Evolutionary conservation across 2,329 filamentous ascomycete species (phyloP), one percentile per base, ranked within the genome.

Genomic region (Raffaelea arxii): DNA sequence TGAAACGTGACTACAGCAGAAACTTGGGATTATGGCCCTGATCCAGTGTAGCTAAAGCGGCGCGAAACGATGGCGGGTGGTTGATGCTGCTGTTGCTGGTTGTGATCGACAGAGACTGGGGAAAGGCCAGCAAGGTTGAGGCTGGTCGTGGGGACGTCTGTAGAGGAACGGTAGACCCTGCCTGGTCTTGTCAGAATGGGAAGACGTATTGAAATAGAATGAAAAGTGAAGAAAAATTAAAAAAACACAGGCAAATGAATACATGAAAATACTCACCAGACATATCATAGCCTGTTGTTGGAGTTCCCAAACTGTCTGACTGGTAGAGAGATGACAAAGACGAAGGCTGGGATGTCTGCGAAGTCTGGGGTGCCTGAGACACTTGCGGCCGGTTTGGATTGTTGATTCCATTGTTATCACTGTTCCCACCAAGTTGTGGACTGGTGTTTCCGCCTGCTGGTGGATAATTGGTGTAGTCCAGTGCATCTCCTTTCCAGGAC

Each of bases 401-500:
- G 27, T 30, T 74, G 71, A 24, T 44, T 37, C 30, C 42, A 18
- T 41, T 48, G 43, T 24, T 39, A n/a, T n/a, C n/a, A 36, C 44
- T 16, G 11, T 22, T 10, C 21, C 36, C 27, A 19, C 39, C 32
- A 25, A 24, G 38, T 25, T 46, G 43, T 67, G 67, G 30, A 72
- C 72, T 46, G 30, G 12, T 11, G 14, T 16, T 41, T 32, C 43
- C 74, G 64, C 36, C 27, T 30, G 19, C 48, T 21, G 62, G 65
- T 67, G 9, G 66, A 55, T 77, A 79, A 11, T 65, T 68, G 11
- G 66, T 68, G 56, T 79, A 81, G 54, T 79, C 75, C 47, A 80
- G 70, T 1, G 72, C 65, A 50, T 77, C 74, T 14, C 74, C 73
- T 58, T 80, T 80, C 78, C 78, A 82, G 12, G 76, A 74, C 73